Evolutionary conservation across 2,329 filamentous ascomycete genomes (phyloP).

Genomic region (Penicillium sp.): DNA sequence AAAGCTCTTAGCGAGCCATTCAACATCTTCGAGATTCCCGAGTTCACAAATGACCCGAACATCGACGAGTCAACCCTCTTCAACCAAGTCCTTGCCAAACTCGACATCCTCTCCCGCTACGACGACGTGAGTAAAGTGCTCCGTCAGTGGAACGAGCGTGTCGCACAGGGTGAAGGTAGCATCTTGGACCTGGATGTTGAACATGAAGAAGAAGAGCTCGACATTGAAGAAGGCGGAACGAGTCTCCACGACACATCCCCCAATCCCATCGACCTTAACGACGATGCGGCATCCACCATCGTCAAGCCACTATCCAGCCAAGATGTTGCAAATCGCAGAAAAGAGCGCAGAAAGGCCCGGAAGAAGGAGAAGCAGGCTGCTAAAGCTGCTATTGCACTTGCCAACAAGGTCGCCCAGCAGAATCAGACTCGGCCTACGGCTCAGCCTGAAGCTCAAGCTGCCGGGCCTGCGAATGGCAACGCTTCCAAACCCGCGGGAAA

Average conservation of each 20-base stretch:
- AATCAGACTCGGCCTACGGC: not conserved
- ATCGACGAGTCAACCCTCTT: slow-evolving; percentile 49
- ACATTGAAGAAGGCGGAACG: slow-evolving; percentile 17
- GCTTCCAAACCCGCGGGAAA: not conserved
- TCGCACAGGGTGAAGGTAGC: slow-evolving; percentile 7
- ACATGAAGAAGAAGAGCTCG: not conserved
- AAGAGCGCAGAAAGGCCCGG: slow-evolving; percentile 22
- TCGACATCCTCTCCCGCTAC: slow-evolving; percentile 54
- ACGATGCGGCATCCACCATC: not conserved
- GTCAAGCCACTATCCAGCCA: not conserved
- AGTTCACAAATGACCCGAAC: slow-evolving; percentile 60
- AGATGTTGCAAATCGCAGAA: not conserved
- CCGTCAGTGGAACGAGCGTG: slow-evolving; percentile 34
- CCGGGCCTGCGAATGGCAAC: not conserved
- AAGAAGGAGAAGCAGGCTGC: slow-evolving; percentile 23
- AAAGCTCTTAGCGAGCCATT: slow-evolving; percentile 82
- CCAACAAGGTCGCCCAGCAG: not conserved
- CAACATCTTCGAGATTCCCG: slow-evolving; percentile 79
- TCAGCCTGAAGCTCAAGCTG: not conserved
- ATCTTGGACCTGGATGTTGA: slow-evolving; percentile 27
- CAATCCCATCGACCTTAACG: not conserved
- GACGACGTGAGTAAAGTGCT: slow-evolving; percentile 51
- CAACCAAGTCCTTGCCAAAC: slow-evolving; percentile 52
- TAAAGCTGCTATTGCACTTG: not conserved
- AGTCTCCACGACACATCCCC: slow-evolving; percentile 7